phyloP scores from a whole-genome alignment of 768 basidiomycete genomes.

The Russula foetens region DNA sequence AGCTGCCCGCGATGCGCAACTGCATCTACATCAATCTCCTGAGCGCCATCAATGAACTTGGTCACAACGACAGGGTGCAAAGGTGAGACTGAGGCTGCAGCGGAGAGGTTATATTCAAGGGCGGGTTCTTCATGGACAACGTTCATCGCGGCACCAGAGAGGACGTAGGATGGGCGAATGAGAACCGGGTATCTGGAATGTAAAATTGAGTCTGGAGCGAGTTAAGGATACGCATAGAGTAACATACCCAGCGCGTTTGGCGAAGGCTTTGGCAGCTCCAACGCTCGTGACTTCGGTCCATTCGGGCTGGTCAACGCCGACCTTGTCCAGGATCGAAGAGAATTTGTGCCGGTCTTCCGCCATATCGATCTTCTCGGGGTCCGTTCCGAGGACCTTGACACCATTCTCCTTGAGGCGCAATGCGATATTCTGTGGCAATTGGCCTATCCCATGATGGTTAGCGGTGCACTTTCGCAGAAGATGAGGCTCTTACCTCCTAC shows the following conservation, averaged over 20 bases:
- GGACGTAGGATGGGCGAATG: conserved; percentile 95
- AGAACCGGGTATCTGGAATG: conserved; percentile 81
- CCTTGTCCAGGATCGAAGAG: conserved; percentile 89
- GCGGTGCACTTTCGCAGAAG: background rate
- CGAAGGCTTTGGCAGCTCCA: conserved; percentile 87
- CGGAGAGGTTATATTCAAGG: conserved; percentile 91
- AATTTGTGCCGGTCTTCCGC: conserved; percentile 99
- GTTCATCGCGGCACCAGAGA: conserved; percentile 99
- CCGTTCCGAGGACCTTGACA: conserved; percentile 93
- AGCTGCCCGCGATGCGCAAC: conserved; percentile 91
- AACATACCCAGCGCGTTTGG: conserved; percentile 70
- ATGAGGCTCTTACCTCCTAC: conserved; percentile 71
- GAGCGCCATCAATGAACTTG: conserved; percentile 96
- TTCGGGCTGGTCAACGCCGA: conserved; percentile 94
- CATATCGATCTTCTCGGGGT: conserved; percentile 89
- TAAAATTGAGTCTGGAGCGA: conserved; percentile 5
- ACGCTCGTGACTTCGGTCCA: conserved; percentile 90
- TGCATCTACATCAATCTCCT: conserved; percentile 97
- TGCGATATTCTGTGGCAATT: conserved; percentile 98
- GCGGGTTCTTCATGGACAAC: conserved; percentile 89
- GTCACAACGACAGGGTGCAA: conserved; percentile 97
- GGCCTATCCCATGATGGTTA: conserved; percentile 42
- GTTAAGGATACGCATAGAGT: background rate
- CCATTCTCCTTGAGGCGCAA: conserved; percentile 85
- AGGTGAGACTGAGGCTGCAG: conserved; percentile 92